Base-by-base conservation (phyloP, 495 filamentous ascomycete species). In the Darksidea phi region DNA sequence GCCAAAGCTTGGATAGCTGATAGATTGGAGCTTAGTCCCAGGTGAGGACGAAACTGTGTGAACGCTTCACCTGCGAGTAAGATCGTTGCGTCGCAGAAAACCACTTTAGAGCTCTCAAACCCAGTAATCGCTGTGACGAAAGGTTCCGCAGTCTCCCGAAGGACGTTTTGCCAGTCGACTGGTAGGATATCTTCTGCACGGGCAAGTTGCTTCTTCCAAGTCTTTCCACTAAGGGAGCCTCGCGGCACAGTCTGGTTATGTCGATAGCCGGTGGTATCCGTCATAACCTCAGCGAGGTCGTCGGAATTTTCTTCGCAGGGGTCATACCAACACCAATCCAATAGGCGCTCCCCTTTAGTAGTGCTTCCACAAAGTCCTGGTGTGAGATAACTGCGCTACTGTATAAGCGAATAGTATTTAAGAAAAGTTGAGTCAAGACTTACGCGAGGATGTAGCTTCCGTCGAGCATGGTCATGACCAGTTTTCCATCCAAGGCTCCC, bases 391-490 rank as follows among this genome's bases (percentile, higher is more conserved):
- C 36, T 38, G 36, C 15, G 36, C 8, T 15, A 8, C 15, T 38
- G 36, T 38, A 15, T 38, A 7, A 38, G 36, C 15, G 36, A n/a
- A n/a, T n/a, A n/a, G n/a, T n/a, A n/a, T n/a, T n/a, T n/a, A n/a
- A n/a, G n/a, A n/a, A n/a, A n/a, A n/a, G n/a, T n/a, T n/a, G n/a
- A n/a, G n/a, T n/a, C 8, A 38, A 7, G 68, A 67, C 17, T 68
- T 67, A 59, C 77, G 75, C 67, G 73, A 80, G 67, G 78, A 81
- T 43, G 76, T 78, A 67, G 80, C 78, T 58, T 3, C 43, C 18
- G 10, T 43, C 34, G 25, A 34, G 26, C 21, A 45, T 12, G 20
- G 24, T n/a, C 11, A 54, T 15, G 10, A 49, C 10, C 18, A 55
- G n/a, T 17, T 55, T 54, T 7, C 41, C 38, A 37, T 61, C 38